Evolutionary conservation across 352 stramenopile genomes (phyloP).

Genomic region (Pythium sp.): DNA sequence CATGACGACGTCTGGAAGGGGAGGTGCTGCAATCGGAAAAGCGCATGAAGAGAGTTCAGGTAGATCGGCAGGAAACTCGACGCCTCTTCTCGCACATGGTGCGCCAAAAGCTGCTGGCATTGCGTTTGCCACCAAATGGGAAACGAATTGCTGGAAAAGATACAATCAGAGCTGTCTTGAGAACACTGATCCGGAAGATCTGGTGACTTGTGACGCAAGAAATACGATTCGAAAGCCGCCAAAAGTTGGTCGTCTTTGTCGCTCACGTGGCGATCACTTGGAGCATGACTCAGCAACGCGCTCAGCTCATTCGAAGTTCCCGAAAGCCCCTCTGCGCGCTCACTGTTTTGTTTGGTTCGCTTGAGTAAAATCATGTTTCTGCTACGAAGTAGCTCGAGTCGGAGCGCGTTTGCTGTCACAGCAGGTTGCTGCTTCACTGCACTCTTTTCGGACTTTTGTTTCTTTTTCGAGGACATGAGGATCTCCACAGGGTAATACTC

Average conservation of each 20-base stretch:
- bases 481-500: conserved; percentile 79
- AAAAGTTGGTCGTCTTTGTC: conserved; percentile 30
- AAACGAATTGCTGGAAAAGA: background rate
- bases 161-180: conserved; percentile 19
- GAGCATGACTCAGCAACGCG: conserved; percentile 11
- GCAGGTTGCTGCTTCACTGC: background rate
- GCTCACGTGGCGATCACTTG: background rate
- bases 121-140: conserved; percentile 14
- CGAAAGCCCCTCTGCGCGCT: conserved; percentile 13
- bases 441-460: background rate
- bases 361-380: conserved; percentile 69
- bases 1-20: conserved; percentile 25
- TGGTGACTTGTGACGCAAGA: conserved; percentile 13
- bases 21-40: conserved; percentile 52
- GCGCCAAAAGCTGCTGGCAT: conserved; percentile 31
- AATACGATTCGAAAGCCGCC: conserved; percentile 33
- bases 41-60: conserved; percentile 49
- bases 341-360: conserved; percentile 26
- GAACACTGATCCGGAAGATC: background rate
- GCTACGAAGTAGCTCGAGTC: conserved; percentile 50
- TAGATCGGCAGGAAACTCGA: conserved; percentile 37
- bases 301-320: conserved; percentile 22
- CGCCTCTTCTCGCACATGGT: conserved; percentile 26
- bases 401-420: conserved; percentile 48
- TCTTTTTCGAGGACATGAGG: conserved; percentile 19